Conservation (phyloP, 208 protist genomes). For the Wallacemonas sp. region DNA sequence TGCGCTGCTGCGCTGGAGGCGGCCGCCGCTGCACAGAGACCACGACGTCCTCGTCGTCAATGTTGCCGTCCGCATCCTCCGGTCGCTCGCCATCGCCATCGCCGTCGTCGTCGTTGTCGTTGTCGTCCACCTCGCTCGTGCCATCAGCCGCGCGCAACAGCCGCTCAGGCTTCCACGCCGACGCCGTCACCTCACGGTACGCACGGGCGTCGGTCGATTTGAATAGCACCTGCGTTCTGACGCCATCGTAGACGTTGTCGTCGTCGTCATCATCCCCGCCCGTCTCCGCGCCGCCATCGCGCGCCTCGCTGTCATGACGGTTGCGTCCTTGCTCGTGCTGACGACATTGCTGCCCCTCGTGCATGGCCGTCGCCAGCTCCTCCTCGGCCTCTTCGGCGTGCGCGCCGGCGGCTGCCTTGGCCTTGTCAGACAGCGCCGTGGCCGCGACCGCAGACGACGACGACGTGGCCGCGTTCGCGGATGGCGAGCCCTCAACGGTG, state of each 20-base stretch:
- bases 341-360: neutral
- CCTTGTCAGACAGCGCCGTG: neutral
- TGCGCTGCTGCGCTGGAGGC: conserved; percentile 9
- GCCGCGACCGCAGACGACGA: neutral
- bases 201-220: conserved; percentile 57
- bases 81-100: conserved; percentile 13
- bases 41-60: conserved; percentile 13
- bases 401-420: neutral
- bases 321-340: neutral
- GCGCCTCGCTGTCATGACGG: neutral
- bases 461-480: neutral
- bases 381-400: conserved; percentile 5
- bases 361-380: neutral
- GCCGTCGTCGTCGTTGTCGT: conserved; percentile 39
- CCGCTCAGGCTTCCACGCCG: conserved; percentile 77
- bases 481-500: neutral
- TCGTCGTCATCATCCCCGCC: conserved; percentile 37
- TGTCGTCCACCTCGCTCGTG: conserved; percentile 17
- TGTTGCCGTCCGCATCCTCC: conserved; percentile 23
- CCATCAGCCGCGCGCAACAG: conserved; percentile 45
- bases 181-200: conserved; percentile 63
- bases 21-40: conserved; percentile 3
- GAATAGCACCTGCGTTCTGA: conserved; percentile 78
- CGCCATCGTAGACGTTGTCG: conserved; percentile 70
- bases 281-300: neutral